Base-by-base conservation (phyloP, 305 asterid species). In the Caryopteris hybrid region DNA sequence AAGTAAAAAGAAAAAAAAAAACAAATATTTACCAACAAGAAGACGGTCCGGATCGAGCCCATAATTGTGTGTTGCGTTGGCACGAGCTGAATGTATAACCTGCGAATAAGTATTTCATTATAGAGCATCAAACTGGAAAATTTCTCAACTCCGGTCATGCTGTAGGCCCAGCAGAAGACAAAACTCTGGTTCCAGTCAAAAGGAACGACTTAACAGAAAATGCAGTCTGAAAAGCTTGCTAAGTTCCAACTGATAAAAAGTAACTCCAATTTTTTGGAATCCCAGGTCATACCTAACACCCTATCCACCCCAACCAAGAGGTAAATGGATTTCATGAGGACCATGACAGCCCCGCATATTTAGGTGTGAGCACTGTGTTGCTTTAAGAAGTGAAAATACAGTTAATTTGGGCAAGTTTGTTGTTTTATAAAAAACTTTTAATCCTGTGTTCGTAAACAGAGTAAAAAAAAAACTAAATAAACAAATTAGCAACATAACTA, bases 41-140 rank as follows among this genome's bases (percentile, higher is more conserved):
- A 90, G 97, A 50, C 96, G 96, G 34, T 90, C 97, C 12, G 88
- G 80, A 64, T 93, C 91, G 13, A 88, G 82, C 56, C 95, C 94
- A 56, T 88, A 78, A 75, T 88, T 92, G 80, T 90, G 96, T 2
- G 89, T 82, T 60, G 98, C 98, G 78, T 93, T 93, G 69, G 97
- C 98, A 31, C 96, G 96, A 71, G 96, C 97, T 72, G 97, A 88
- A 85, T 90, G 95, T 75, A 93, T 88, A 69, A 90, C 99, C 98
- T 87, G 87, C 79, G 74, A 21, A 18, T 16, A 65, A 29, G 64
- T 12, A 69, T 71, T 54, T 22, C 27, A 38, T 33, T 46, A 33
- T 27, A 63, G 14, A 11, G 36, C 47, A 51, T 51, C 33, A 11
- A 8, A 13, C 38, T 43, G 39, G 53, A 4, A 43, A 54, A 57